Base-by-base conservation (phyloP, 2,329 filamentous ascomycete genomes). In the Lachnum nothofagi region DNA sequence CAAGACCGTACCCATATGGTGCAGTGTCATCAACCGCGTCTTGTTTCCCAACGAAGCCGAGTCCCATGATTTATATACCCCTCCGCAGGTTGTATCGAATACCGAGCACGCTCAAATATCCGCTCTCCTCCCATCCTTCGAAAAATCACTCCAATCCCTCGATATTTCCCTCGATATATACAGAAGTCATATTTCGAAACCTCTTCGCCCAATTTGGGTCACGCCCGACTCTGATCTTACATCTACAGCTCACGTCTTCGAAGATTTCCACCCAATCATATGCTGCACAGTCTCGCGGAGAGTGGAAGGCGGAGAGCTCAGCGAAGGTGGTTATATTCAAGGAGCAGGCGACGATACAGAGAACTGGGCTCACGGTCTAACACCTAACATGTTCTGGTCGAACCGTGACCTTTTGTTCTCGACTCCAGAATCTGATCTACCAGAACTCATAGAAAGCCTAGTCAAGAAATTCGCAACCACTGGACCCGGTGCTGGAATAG, bases 1-100 rank as follows among this genome's bases (percentile, higher is more conserved):
- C 60, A 96, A 95, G 68, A 97, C 93, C 0, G 76, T 97, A 22
- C 91, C 93, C 2, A 87, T 95, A 54, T 98, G 93, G 93, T 91
- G 87, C 67, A 81, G 85, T 53, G 88, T 96, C 16, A 69, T 96
- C 60, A 97, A 97, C 68, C 75, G 78, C 40, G 73, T 82, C 3
- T 71, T 97, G 4, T 95, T 95, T 64, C 85, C 86, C 0, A 68
- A 74, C 17, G 57, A 71, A 4, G 53, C 65, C 7, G 65, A 55
- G 42, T 58, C 57, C 2, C 74, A 84, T 60, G 59, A 67, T 1
- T 75, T 97, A 6, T 77, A 82, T 60, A 85, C 87, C 4, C 88
- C 90, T 1, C 81, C 84, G 1, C 77, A 83, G 52, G 80, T 85
- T 23, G 80, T 95, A 10, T 83, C 86, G 3, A 72, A 72, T 40